These are phyloP conservation scores for Solanum aculeatissimum DNA, from an alignment of 305 asterid genomes.

Conservation along the genomic window DNA sequence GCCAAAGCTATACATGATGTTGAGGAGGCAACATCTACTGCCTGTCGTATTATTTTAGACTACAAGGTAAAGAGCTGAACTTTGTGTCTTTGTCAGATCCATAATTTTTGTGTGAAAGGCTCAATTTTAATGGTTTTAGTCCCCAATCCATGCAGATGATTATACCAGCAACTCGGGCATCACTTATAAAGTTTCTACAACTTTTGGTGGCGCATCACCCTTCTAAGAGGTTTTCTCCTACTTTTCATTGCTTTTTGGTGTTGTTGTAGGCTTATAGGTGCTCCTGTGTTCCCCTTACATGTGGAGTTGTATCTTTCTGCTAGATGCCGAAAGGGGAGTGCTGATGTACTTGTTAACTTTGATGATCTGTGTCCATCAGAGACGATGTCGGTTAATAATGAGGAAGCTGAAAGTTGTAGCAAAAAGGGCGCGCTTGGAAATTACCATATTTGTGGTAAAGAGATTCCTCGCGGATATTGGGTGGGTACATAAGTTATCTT, in stretches of 20 bases:
- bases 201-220: constrained; percentile 90
- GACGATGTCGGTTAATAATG: constrained; percentile 15
- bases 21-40: constrained; percentile 75
- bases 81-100: background rate
- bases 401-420: constrained; percentile 22
- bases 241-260: background rate
- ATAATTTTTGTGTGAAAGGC: background rate
- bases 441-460: constrained; percentile 69
- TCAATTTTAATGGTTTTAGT: background rate
- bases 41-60: constrained; percentile 46
- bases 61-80: constrained; percentile 42
- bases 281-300: background rate
- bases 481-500: constrained; percentile 15
- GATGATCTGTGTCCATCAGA: constrained; percentile 33
- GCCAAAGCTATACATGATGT: constrained; percentile 70
- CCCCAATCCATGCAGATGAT: constrained; percentile 41
- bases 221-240: constrained; percentile 46
- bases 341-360: constrained; percentile 73
- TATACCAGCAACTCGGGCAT: constrained; percentile 45
- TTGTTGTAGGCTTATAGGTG: background rate
- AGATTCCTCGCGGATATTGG: constrained; percentile 86
- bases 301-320: background rate
- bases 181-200: constrained; percentile 57
- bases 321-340: constrained; percentile 86
- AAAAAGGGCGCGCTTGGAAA: constrained; percentile 21